A percentile compares a stretch with the other conserved stretches of the same genome.
Evolutionary conservation across 179 eudicot species (phyloP).

Genomic region (Beta lomatogona): DNA sequence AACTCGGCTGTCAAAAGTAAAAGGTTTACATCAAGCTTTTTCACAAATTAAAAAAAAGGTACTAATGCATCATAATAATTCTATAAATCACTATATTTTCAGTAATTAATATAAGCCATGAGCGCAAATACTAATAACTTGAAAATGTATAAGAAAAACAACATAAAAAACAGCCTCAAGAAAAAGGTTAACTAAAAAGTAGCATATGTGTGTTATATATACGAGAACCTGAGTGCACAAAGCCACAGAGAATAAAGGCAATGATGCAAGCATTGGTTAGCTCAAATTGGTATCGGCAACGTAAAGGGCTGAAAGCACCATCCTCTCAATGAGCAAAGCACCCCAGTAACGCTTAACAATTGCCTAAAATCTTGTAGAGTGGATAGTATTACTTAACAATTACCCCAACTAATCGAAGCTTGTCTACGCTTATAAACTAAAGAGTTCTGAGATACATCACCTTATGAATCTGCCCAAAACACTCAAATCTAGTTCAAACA

Average conservation of each 20-base stretch:
- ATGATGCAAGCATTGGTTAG: conserved; percentile 47
- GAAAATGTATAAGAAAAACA: too few species aligned
- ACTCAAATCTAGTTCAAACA: too few species aligned
- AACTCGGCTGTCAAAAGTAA: conserved; percentile 51
- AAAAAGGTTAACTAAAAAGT: too few species aligned
- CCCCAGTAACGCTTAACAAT: conserved; percentile 30
- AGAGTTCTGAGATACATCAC: neutral
- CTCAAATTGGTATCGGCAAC: conserved; percentile 37
- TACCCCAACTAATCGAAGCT: neutral
- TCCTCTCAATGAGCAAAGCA: conserved; percentile 24
- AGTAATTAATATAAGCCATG: too few species aligned
- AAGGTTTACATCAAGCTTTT: neutral
- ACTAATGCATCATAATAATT: too few species aligned
- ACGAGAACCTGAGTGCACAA: conserved; percentile 48
- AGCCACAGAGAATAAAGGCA: conserved; percentile 23
- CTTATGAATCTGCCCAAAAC: too few species aligned
- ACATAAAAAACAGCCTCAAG: too few species aligned
- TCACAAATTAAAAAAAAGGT: neutral
- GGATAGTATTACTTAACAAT: neutral
- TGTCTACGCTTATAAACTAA: neutral
- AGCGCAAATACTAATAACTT: too few species aligned
- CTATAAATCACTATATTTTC: too few species aligned
- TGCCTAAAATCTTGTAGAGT: neutral
- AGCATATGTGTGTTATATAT: conserved; percentile 3
- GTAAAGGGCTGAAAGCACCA: conserved; percentile 31